Evolutionary conservation across 2,329 filamentous ascomycete genomes (phyloP).

Genomic region (Phoma sp.): DNA sequence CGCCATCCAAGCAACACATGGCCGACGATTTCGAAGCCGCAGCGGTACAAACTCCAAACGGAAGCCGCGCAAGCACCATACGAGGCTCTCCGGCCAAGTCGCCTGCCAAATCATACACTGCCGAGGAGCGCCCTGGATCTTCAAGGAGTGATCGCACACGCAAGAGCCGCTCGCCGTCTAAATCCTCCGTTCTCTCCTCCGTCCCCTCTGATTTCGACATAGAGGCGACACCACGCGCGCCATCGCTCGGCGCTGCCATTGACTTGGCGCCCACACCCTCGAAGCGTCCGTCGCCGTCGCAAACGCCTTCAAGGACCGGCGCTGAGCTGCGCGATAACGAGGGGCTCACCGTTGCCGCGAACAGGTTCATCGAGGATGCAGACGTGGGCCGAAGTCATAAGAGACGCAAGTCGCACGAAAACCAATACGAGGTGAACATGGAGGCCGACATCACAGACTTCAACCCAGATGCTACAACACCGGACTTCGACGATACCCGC

Average conservation of each 20-base stretch:
- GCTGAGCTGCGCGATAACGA: constrained; percentile 47
- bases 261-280: constrained; percentile 27
- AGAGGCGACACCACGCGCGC: constrained; percentile 24
- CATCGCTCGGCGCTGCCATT: constrained; percentile 19
- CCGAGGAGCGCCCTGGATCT: constrained; percentile 35
- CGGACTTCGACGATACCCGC: constrained; percentile 70
- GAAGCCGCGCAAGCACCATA: constrained; percentile 9
- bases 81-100: constrained; percentile 20
- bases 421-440: constrained; percentile 30
- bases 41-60: constrained; percentile 11
- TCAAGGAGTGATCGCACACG: constrained; percentile 35
- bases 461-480: constrained; percentile 42
- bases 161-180: constrained; percentile 39
- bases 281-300: constrained; percentile 27
- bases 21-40: constrained; percentile 9
- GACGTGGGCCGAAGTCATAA: constrained; percentile 31
- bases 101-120: constrained; percentile 24
- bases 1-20: constrained; percentile 31
- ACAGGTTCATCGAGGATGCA: constrained; percentile 42
- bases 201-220: constrained; percentile 19
- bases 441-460: constrained; percentile 42
- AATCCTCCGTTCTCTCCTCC: constrained; percentile 34
- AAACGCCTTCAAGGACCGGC: constrained; percentile 22
- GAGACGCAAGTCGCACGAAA: constrained; percentile 32
- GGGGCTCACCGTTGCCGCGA: constrained; percentile 47